Base-by-base conservation (phyloP, 1,139 yeast genomes). In the Taphrina sp. region DNA sequence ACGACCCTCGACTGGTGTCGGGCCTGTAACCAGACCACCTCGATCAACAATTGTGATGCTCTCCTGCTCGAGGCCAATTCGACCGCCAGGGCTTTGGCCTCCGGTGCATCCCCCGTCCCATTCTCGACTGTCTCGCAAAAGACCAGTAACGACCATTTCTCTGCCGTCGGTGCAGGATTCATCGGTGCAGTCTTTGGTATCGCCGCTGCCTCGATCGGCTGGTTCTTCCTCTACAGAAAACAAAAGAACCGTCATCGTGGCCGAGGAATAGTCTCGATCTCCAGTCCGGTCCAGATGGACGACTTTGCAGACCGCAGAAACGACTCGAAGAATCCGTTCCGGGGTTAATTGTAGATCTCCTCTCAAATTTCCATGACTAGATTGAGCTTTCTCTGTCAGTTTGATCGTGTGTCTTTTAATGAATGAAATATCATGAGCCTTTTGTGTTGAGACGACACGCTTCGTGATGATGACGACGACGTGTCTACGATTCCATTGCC, bases 161-260 rank as follows among this genome's bases (percentile, higher is more conserved):
- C 49, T n/a, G 38, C 56, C 17, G 35, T 52, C 35, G 56, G 49
- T 4, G 56, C 56, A 10, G 56, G 56, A 10, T 52, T 52, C 23
- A 52, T 52, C 38, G 56, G 56, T 35, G 56, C 56, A 35, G 56
- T 35, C 19, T n/a, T 41, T 4, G 52, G 42, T 23, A 24, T 45
- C 16, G 52, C 34, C 17, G 52, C 28, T 17, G 52, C 52, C 12
- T 16, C 52, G 22, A 5, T 31, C 19, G 47, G 38, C 8, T 26
- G 31, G 7, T 31, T 29, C 35, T 29, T 12, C 26, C 29, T 43
- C 35, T 31, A 29, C 12, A 38, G 38, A 8, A 26, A 7, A 12
- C 47, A 33, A 4, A 31, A 12, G 16, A 24, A 24, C 16, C 24
- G 38, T 5, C 29, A 22, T 10, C 29, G 31, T 2, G 16, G 19